Percentiles rank a stretch among this genome's conserved stretches.
phyloP scores from a whole-genome alignment of 1,139 yeast species.

The Saccharomyces hybrid region DNA sequence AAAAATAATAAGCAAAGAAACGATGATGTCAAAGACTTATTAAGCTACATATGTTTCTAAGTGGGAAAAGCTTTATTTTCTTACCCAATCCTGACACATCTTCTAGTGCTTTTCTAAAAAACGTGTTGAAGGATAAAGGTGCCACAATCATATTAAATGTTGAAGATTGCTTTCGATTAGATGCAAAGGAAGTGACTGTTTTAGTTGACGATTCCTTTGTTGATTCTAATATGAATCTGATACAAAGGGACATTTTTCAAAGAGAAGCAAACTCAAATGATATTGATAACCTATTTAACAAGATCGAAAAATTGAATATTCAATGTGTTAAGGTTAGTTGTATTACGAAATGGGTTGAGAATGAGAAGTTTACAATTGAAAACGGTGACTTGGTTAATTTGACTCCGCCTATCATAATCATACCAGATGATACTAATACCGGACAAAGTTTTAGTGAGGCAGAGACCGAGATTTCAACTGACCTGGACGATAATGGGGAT shows the following conservation, averaged over 20 bases:
- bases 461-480: not conserved
- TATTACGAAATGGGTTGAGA: conserved; percentile 13
- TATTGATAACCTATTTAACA: conserved; percentile 10
- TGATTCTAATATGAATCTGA: conserved; percentile 8
- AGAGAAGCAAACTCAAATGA: conserved; percentile 14
- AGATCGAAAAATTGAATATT: conserved; percentile 8
- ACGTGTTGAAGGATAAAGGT: conserved; percentile 28
- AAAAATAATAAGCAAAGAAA: not conserved
- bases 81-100: conserved; percentile 20
- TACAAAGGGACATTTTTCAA: conserved; percentile 11
- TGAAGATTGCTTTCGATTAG: not conserved
- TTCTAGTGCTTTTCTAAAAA: conserved; percentile 10
- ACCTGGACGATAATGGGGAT: not conserved
- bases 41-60: conserved; percentile 10
- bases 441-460: not conserved
- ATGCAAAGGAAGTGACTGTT: conserved; percentile 5
- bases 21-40: not conserved
- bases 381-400: conserved; percentile 2
- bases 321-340: conserved; percentile 10
- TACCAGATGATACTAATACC: not conserved
- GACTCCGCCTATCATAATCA: not conserved
- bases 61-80: conserved; percentile 15
- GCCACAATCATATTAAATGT: conserved; percentile 26
- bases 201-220: conserved; percentile 23
- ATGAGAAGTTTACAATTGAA: conserved; percentile 5